A percentile compares a stretch with the other conserved stretches of the same genome.
Evolutionary conservation across 2,329 filamentous ascomycete genomes (phyloP).

Genomic region (Aureobasidium sp.): DNA sequence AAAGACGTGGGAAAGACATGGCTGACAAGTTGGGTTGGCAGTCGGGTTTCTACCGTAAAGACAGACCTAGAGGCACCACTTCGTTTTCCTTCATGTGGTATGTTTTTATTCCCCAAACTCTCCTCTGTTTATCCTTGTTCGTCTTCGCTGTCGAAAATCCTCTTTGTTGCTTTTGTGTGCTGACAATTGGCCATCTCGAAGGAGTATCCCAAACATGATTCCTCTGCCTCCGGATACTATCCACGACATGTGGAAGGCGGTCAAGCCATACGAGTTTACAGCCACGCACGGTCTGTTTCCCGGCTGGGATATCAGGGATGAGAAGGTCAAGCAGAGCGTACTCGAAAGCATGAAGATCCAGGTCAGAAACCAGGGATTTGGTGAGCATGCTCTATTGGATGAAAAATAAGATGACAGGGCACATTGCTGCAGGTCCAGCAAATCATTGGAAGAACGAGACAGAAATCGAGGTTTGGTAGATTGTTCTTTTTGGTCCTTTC

Average conservation of each 20-base stretch:
- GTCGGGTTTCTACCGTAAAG: slow-evolving; percentile 30
- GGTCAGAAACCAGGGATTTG: slow-evolving; percentile 31
- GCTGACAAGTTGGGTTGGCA: not conserved
- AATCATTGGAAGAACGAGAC: no score
- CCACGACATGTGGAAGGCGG: slow-evolving; percentile 57
- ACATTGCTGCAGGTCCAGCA: not conserved
- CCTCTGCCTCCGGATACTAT: slow-evolving; percentile 58
- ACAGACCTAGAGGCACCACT: slow-evolving; percentile 36
- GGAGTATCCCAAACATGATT: slow-evolving; percentile 67
- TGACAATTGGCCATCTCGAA: not conserved
- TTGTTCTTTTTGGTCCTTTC: not conserved
- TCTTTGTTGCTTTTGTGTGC: no score
- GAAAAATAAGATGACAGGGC: slow-evolving; percentile 13
- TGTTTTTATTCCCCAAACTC: not conserved
- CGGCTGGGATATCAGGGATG: slow-evolving; percentile 50
- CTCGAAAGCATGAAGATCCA: slow-evolving; percentile 72
- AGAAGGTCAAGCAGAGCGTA: slow-evolving; percentile 53
- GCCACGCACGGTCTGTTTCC: slow-evolving; percentile 60
- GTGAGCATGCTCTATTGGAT: slow-evolving; percentile 19
- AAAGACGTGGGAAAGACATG: not conserved
- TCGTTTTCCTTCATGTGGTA: slow-evolving; percentile 59
- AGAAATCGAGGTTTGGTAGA: not conserved
- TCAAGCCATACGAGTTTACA: slow-evolving; percentile 53
- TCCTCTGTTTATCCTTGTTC: no score
- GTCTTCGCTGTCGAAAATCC: no score